A percentile compares a stretch with the other conserved stretches of the same genome.
Conservation (phyloP, 192 early-diverging fungal genomes). For the Chytriomyces sp. region DNA sequence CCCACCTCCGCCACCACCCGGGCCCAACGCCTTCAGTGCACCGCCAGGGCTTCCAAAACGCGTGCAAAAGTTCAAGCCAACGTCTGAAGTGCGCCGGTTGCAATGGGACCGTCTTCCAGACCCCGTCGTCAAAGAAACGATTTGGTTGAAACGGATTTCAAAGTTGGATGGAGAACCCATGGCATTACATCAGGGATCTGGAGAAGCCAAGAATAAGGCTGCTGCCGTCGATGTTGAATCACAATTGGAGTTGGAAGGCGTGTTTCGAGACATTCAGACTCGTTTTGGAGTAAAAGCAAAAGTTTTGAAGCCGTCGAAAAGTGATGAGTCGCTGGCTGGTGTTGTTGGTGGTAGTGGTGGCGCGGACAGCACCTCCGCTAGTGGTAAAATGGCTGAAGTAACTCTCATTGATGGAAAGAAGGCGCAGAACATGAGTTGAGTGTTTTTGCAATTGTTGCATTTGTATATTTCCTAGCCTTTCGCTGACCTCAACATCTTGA, state of each 20-base stretch:
- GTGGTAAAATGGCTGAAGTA: conserved; percentile 29
- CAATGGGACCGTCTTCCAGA: conserved; percentile 55
- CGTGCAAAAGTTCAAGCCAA: conserved; percentile 44
- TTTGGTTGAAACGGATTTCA: conserved; percentile 43
- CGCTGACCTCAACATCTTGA: neutral
- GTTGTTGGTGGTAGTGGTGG: neutral
- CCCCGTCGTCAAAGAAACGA: conserved; percentile 32
- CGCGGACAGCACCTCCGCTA: neutral
- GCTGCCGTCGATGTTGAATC: conserved; percentile 37
- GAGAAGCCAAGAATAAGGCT: neutral
- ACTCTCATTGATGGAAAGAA: conserved; percentile 50
- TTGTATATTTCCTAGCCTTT: neutral
- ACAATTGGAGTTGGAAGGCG: conserved; percentile 42
- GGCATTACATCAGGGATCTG: neutral
- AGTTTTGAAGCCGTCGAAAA: neutral
- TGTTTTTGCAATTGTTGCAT: neutral
- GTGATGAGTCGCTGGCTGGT: conserved; percentile 12
- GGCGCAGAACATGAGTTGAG: conserved; percentile 56
- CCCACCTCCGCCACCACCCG: conserved; percentile 40
- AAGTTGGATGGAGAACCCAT: neutral
- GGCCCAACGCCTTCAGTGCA: neutral
- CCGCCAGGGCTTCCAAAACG: conserved; percentile 37
- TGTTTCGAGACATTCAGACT: conserved; percentile 46
- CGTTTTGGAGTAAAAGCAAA: conserved; percentile 43
- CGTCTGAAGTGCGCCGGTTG: conserved; percentile 41